phyloP scores from a whole-genome alignment of 2,329 filamentous ascomycete species.

The Pestalotiopsis fici region DNA sequence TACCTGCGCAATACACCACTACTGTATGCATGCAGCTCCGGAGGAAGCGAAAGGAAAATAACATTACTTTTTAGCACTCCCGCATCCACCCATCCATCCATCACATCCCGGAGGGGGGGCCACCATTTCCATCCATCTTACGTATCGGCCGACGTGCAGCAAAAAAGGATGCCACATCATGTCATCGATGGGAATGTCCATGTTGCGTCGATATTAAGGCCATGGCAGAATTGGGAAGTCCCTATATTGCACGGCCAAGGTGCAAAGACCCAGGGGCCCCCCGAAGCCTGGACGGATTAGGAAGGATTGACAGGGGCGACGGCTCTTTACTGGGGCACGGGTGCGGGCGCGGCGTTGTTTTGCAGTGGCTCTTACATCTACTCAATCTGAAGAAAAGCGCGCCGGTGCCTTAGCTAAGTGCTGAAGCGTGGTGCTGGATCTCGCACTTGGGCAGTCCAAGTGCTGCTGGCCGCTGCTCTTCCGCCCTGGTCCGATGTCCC shows the following conservation, averaged over 20 bases:
- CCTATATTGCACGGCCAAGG: not conserved
- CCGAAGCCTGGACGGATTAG: not conserved
- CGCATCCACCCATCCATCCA: not conserved
- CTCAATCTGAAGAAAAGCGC: not conserved
- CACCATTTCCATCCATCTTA: no score
- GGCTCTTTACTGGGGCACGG: not conserved
- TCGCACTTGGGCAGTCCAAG: no score
- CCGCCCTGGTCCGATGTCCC: no score
- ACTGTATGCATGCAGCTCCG: not conserved
- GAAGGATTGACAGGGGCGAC: constrained; percentile 4
- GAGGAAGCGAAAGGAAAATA: not conserved
- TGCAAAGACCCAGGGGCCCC: not conserved
- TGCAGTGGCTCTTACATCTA: not conserved
- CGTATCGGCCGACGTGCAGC: not conserved
- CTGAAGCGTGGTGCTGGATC: not conserved
- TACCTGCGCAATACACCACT: not conserved
- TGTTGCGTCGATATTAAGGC: constrained; percentile 2
- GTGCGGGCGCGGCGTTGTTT: not conserved
- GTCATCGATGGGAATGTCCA: not conserved
- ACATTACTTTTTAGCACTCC: not conserved
- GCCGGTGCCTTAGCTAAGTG: not conserved
- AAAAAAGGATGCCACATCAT: not conserved
- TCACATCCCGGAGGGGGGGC: not conserved
- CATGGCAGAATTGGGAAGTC: constrained; percentile 8
- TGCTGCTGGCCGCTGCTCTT: no score